Evolutionary conservation across 2,329 filamentous ascomycete genomes (phyloP), one percentile per base, ranked within the genome.

Genomic region (Fusarium penzigii): DNA sequence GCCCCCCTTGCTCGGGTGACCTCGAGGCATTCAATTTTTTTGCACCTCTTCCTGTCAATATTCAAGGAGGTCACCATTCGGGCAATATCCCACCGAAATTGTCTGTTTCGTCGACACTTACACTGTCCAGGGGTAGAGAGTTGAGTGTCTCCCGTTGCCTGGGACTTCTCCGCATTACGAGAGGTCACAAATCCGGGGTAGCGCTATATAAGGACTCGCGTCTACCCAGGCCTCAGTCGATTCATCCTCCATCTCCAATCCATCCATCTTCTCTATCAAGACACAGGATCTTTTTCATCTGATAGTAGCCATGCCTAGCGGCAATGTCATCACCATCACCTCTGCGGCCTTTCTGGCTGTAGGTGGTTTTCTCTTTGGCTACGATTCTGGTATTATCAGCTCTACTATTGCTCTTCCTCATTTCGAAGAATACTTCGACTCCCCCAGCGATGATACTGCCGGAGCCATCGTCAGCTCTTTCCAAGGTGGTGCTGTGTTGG

Each of bases 321-420:
- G 55, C 29, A 44, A 52, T 16, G 39, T 44, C 41, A 49, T 55
- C 39, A 62, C 39, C 41, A 49, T 65, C 38, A 47, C 56, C 53
- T 65, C 62, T 7, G 64, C 61, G 44, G 57, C 56, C 50, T 67
- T 67, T 41, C 39, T 65, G 32, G 63, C 61, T 25, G 54, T 65
- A 16, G 64, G 64, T 40, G 64, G 64, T 48, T 66, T 68, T 47
- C 58, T 68, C 10, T 68, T 79, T 45, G 77, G 77, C 20, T 79
- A 78, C 63, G 77, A 80, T 51, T 77, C 74, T 2, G 76, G 75
- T 38, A 71, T 79, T 38, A 68, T 79, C 42, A 76, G 72, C 17
- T 65, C 63, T 9, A 65, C 61, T 39, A 65, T 68, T 45, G 61
- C 61, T 36, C 59, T 65, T 3, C 55, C 52, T 6, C 52, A 57